A percentile compares a stretch with the other conserved stretches of the same genome.
These are phyloP conservation scores for Carex scoparia DNA, from an alignment of 176 grass and related monocot genomes.

Conservation along the genomic window DNA sequence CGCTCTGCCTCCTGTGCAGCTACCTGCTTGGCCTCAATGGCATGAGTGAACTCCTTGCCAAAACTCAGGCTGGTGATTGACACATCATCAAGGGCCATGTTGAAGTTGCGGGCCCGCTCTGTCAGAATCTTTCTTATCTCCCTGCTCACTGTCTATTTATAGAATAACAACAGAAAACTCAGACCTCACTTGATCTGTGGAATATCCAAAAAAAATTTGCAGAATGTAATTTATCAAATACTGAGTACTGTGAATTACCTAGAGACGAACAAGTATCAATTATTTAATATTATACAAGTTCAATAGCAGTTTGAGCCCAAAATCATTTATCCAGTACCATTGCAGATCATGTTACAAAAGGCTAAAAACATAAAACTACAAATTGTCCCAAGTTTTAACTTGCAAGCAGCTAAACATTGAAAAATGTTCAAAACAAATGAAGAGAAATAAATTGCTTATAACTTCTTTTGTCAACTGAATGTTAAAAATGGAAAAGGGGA, in stretches of 20 bases:
- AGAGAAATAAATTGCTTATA: not conserved
- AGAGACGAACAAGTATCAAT: not conserved
- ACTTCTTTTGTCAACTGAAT: not conserved
- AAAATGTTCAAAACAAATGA: not conserved
- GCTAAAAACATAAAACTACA: not conserved
- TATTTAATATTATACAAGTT: not conserved
- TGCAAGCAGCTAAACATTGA: not conserved
- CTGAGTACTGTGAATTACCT: not conserved
- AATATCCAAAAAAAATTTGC: not conserved
- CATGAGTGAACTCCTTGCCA: constrained; percentile 90
- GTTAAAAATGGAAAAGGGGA: not conserved
- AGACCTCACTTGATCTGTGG: not conserved
- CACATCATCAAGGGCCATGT: constrained; percentile 86
- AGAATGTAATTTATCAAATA: not conserved
- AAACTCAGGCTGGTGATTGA: constrained; percentile 92
- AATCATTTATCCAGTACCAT: not conserved
- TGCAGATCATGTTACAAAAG: not conserved
- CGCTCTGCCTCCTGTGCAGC: constrained; percentile 86
- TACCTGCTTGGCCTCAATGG: constrained; percentile 96
- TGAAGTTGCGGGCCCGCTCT: constrained; percentile 89
- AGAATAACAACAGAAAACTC: not conserved
- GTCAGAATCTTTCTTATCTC: constrained; percentile 98
- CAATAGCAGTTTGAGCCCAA: not conserved
- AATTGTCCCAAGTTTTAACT: not conserved
- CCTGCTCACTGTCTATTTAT: constrained; percentile 80